Evolutionary conservation across 768 basidiomycete species (phyloP), one percentile per base, ranked within the genome.

Genomic region (Panaeolus papilionaceus): DNA sequence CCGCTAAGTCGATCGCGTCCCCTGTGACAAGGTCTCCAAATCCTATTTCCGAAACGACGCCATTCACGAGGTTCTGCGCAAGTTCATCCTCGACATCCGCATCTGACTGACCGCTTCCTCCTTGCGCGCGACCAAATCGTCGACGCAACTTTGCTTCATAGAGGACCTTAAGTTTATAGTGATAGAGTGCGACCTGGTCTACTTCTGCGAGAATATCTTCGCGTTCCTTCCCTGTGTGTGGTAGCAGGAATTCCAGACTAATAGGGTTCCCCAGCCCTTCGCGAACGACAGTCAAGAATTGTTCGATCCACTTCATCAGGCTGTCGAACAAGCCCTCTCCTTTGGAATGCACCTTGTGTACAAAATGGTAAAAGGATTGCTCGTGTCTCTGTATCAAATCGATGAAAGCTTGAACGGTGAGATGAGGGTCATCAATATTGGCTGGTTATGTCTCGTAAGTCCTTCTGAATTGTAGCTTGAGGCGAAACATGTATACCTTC

Each of bases 301-400:
- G 87, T 78, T 99, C 96, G 77, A 98, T 92, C 98, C 98, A 99
- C 44, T 84, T 87, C 95, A 98, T 98, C 66, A 99, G 88, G 73
- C 86, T 88, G 74, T 96, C 92, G 77, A 99, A 99, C 12, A 99
- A 85, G 23, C 91, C 92, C 74, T 96, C 92, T 40, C 98, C 98
- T 76, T 98, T 98, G 54, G 95, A 91, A 75, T 99, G 98, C 1
- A 99, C 98, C 72, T 97, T 98, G 86, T 99, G 95, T 33, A 99
- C 96, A 75, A 99, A 99, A 67, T 85, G 84, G 83, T 99, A 99
- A 82, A 99, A 99, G 0, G 95, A 81, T 74, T 96, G 94, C 73
- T 99, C 96, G 77, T 99, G 98, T 14, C 98, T 88, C 73, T 92
- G 88, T 38, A 99, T 92, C 26, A 99, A 89, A 75, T 95, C 89